Evolutionary conservation across 2,329 filamentous ascomycete species (phyloP).

Genomic region (Coleophoma cylindrospora): DNA sequence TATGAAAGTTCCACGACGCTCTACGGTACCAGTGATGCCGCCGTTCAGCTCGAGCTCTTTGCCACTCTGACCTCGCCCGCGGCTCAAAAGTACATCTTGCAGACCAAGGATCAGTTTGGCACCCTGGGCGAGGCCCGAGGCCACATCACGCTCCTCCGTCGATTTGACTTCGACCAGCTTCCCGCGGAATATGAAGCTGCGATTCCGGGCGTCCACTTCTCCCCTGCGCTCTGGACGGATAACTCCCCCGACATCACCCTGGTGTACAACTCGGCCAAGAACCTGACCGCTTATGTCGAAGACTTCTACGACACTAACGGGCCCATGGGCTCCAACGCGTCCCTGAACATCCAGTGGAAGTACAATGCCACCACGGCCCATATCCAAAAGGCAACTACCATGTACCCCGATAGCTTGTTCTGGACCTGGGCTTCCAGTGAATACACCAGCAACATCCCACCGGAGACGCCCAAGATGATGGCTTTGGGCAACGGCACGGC

Average conservation of each 20-base stretch:
- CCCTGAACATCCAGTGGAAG: conserved; percentile 37
- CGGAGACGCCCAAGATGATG: conserved; percentile 37
- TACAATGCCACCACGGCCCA: conserved; percentile 35
- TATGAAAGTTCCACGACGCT: conserved; percentile 34
- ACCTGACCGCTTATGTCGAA: conserved; percentile 39
- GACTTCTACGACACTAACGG: conserved; percentile 40
- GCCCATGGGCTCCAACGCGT: conserved; percentile 22
- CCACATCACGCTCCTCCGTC: conserved; percentile 76
- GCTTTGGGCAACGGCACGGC: conserved; percentile 36
- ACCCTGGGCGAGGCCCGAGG: conserved; percentile 73
- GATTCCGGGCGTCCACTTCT: conserved; percentile 41
- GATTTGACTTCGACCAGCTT: conserved; percentile 59
- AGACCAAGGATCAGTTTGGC: conserved; percentile 29
- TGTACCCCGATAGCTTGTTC: conserved; percentile 33
- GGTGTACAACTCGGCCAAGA: conserved; percentile 32
- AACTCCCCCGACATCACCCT: conserved; percentile 35
- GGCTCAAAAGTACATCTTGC: conserved; percentile 34
- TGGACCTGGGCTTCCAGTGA: conserved; percentile 43
- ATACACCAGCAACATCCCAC: conserved; percentile 31
- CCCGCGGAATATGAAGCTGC: conserved; percentile 25
- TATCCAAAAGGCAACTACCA: conserved; percentile 30
- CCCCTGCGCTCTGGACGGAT: conserved; percentile 36
- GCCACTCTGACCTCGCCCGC: conserved; percentile 31
- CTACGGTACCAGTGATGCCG: conserved; percentile 27
- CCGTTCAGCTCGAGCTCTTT: conserved; percentile 32